These are phyloP conservation scores for Quercus bicolor DNA, from an alignment of 306 rosid genomes.

Conservation along the genomic window DNA sequence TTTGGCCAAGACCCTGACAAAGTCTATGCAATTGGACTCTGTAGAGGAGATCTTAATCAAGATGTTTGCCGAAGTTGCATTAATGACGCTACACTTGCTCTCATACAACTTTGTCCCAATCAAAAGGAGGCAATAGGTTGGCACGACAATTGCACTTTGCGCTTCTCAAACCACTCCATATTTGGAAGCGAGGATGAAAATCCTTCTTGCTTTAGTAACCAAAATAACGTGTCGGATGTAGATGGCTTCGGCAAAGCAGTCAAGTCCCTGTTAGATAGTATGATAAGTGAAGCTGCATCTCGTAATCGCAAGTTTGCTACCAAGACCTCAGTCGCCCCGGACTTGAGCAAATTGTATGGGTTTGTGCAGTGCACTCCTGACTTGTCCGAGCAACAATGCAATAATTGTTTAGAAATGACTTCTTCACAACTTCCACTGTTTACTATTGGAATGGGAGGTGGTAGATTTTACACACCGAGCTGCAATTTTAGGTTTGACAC, in stretches of 20 bases:
- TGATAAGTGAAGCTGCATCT: not conserved
- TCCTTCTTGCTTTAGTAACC: no score
- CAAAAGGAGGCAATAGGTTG: no score
- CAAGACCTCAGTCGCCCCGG: no score
- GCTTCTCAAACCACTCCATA: no score
- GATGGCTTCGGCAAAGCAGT: not conserved
- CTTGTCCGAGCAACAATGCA: not conserved
- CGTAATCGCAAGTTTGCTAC: not conserved
- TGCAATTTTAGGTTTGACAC: not conserved
- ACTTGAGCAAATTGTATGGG: no score
- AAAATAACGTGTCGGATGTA: not conserved
- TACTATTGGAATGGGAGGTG: not conserved
- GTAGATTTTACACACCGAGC: not conserved
- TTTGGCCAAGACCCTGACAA: conserved; percentile 7
- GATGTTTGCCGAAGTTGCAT: not conserved
- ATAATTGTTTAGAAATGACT: not conserved
- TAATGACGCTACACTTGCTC: no score
- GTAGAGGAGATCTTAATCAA: conserved; percentile 31
- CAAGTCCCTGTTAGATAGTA: not conserved
- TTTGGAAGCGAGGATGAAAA: no score
- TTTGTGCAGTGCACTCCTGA: no score
- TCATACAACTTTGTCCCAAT: no score
- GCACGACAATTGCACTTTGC: no score
- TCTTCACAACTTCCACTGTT: not conserved
- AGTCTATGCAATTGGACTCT: conserved; percentile 15